Conservation (phyloP, 345 rosid species). For the Salix arbutifolia region DNA sequence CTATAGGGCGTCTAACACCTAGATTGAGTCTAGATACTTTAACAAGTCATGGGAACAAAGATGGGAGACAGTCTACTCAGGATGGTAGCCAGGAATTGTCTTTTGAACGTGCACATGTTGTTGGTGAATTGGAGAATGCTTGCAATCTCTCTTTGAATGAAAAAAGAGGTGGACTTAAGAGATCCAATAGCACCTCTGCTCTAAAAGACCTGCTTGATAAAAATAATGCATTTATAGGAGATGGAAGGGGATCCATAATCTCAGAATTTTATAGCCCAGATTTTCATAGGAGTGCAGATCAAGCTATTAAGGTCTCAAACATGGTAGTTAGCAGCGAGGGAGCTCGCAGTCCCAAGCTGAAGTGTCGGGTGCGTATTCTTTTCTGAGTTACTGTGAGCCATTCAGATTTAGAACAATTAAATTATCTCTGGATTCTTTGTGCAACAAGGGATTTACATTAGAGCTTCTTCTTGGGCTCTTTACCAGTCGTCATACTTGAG, state of each 20-base stretch:
- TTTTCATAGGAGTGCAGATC: constrained; percentile 36
- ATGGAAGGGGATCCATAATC: constrained; percentile 55
- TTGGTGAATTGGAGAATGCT: constrained; percentile 21
- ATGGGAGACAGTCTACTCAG: constrained; percentile 17
- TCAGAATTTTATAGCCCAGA: constrained; percentile 70
- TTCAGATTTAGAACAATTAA: constrained; percentile 5
- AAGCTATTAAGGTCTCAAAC: constrained; percentile 32
- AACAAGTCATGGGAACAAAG: constrained; percentile 23
- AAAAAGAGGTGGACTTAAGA: constrained; percentile 60
- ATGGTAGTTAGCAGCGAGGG: constrained; percentile 43
- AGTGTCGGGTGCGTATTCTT: constrained; percentile 57
- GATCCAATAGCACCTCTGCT: constrained; percentile 82
- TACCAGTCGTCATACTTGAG: background rate
- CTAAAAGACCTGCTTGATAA: constrained; percentile 45
- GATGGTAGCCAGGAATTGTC: constrained; percentile 28
- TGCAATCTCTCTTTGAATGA: constrained; percentile 36
- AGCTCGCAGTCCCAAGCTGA: constrained; percentile 51
- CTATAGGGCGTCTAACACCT: constrained; percentile 31
- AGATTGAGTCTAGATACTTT: constrained; percentile 34
- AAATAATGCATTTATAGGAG: constrained; percentile 46
- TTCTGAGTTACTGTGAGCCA: constrained; percentile 9
- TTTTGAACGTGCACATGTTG: constrained; percentile 27
- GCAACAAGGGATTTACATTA: constrained; percentile 8
- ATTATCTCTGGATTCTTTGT: constrained; percentile 10
- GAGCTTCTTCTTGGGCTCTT: constrained; percentile 16